These are phyloP conservation scores for Fusarium agapanthi DNA, from an alignment of 2,329 filamentous ascomycete genomes.

Conservation along the genomic window DNA sequence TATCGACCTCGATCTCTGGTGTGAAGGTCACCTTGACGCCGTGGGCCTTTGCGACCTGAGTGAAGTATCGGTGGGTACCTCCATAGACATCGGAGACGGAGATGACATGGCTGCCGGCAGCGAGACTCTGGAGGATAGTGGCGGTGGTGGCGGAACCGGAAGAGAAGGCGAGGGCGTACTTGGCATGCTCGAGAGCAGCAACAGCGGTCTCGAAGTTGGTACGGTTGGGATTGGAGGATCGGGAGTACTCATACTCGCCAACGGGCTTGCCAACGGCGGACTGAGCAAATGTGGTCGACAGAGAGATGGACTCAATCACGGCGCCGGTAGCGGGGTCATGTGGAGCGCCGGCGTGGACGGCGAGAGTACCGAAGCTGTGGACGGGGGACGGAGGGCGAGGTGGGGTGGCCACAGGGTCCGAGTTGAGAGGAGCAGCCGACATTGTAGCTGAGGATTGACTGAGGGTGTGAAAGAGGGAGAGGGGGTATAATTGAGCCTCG, in stretches of 20 bases:
- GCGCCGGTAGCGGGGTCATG: constrained; percentile 92
- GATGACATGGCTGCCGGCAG: constrained; percentile 90
- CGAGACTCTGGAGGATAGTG: constrained; percentile 90
- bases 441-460: constrained; percentile 19
- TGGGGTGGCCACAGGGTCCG: constrained; percentile 74
- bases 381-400: constrained; percentile 75
- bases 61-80: constrained; percentile 98
- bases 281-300: constrained; percentile 97
- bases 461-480: background rate
- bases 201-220: constrained; percentile 93
- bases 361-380: constrained; percentile 88
- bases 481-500: background rate
- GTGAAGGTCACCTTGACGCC: constrained; percentile 95
- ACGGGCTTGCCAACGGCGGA: constrained; percentile 85
- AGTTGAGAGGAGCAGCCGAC: constrained; percentile 40
- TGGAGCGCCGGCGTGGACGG: constrained; percentile 91
- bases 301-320: constrained; percentile 94
- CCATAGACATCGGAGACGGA: constrained; percentile 98
- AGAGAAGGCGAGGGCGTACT: constrained; percentile 91
- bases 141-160: constrained; percentile 95
- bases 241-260: constrained; percentile 90
- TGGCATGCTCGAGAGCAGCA: constrained; percentile 90
- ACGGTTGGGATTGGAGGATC: constrained; percentile 93
- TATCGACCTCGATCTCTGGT: constrained; percentile 88
- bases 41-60: constrained; percentile 93